Base-by-base conservation (phyloP, 2,329 filamentous ascomycete species). In the Diplodia sapinea region DNA sequence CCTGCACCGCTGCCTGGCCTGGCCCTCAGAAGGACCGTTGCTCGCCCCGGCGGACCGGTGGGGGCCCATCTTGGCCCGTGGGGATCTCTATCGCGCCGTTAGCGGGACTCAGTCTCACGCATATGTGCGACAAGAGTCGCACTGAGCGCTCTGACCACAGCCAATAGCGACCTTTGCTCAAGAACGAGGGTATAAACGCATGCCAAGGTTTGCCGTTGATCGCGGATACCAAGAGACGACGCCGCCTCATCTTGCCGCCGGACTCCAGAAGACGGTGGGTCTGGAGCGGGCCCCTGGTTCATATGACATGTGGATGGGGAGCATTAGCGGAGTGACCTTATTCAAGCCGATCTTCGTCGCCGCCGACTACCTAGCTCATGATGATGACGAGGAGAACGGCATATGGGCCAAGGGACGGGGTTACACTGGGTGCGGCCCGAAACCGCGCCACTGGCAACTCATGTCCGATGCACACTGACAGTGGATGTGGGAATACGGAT, bases 71-170 rank as follows among this genome's bases (percentile, higher is more conserved):
- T 63, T 33, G 23, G 33, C 9, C 54, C n/a, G 40, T 51, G 59
- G 31, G 50, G 29, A 63, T 63, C 59, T 63, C 59, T 31, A 51
- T 38, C 40, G 43, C 26, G 40, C 40, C 43, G 54, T 57, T 57
- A 57, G 54, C n/a, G 54, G 36, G 33, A 40, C 33, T 57, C 33
- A 57, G 59, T n/a, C 40, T 63, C 40, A 49, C 43, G 52, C 59
- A 51, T 63, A 33, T 61, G 56, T 61, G 56, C 40, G 59, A 63
- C 59, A 51, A 49, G 50, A 23, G 59, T 63, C 47, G 59, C 59
- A 63, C 59, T 17, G 36, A 63, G 47, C 40, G 59, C 59, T 63
- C 59, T 63, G 59, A 63, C 59, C 59, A 63, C 59, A 63, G 59
- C 59, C 59, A 63, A 49, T 63, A 63, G 59, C 43, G 51, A 63